Percentiles rank a stretch among this genome's conserved stretches.
These are phyloP conservation scores for Fomitopsis palustris DNA, from an alignment of 1,284 basidiomycete species.

Conservation along the genomic window DNA sequence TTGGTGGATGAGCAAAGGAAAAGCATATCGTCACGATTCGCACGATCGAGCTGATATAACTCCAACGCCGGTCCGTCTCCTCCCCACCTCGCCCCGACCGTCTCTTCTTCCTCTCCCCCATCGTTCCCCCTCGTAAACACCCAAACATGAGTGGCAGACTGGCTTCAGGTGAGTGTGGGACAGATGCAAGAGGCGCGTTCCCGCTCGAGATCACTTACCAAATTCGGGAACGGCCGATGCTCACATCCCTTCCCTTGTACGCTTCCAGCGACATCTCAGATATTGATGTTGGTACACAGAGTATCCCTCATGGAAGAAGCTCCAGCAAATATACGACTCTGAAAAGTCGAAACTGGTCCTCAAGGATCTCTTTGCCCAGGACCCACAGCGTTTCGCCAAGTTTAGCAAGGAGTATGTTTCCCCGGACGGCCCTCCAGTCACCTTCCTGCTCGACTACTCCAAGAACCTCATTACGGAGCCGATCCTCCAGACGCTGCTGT, in stretches of 20 bases:
- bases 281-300: conserved; percentile 54
- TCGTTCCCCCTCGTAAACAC: background rate
- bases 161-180: conserved; percentile 28
- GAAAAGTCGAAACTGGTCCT: conserved; percentile 78
- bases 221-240: background rate
- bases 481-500: conserved; percentile 74
- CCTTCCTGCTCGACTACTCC: conserved; percentile 92
- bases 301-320: conserved; percentile 88
- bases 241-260: too few species aligned
- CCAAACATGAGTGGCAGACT: conserved; percentile 33
- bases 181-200: background rate
- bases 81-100: background rate
- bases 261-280: too few species aligned
- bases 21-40: conserved; percentile 2
- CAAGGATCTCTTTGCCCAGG: conserved; percentile 88
- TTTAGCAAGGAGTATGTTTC: conserved; percentile 81
- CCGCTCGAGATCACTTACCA: background rate
- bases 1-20: background rate
- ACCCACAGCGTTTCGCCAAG: conserved; percentile 83
- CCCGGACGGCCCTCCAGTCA: conserved; percentile 61
- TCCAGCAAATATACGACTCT: conserved; percentile 80
- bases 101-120: background rate
- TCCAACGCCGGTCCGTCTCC: background rate
- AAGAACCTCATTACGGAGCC: conserved; percentile 94
- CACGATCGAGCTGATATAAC: conserved; percentile 4